A percentile compares a stretch with the other conserved stretches of the same genome.
Evolutionary conservation across 2,329 filamentous ascomycete species (phyloP).

Genomic region (Atkinsonella hypoxylon): DNA sequence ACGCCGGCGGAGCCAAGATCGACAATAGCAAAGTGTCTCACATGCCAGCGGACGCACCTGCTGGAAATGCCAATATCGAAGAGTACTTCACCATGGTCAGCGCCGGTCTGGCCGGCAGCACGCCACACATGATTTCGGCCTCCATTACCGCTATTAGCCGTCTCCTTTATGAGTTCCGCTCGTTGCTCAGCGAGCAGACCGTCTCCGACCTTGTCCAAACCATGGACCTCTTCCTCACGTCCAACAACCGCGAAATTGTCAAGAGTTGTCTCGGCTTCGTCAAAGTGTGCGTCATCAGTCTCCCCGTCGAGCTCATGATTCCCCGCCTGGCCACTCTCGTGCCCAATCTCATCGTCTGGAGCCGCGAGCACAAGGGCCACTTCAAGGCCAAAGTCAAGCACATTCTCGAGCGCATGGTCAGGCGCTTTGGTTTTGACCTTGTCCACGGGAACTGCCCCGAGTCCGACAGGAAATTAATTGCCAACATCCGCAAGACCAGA

Average conservation of each 20-base stretch:
- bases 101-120: constrained; percentile 82
- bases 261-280: constrained; percentile 90
- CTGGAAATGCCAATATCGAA: constrained; percentile 71
- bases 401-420: constrained; percentile 87
- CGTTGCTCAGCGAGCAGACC: constrained; percentile 53
- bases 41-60: constrained; percentile 71
- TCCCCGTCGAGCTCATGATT: constrained; percentile 68
- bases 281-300: constrained; percentile 83
- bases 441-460: constrained; percentile 76
- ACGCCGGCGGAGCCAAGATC: constrained; percentile 57
- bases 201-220: constrained; percentile 81
- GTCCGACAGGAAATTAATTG: constrained; percentile 76
- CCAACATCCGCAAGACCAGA: constrained; percentile 90
- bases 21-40: constrained; percentile 77
- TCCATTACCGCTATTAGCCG: constrained; percentile 91
- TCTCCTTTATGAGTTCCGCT: constrained; percentile 85
- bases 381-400: constrained; percentile 97
- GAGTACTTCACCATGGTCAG: constrained; percentile 99
- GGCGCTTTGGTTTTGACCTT: constrained; percentile 73
- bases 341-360: constrained; percentile 89
- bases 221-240: constrained; percentile 91
- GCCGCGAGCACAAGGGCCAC: constrained; percentile 94
- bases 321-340: constrained; percentile 67
- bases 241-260: constrained; percentile 94
- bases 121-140: constrained; percentile 94